Conservation (phyloP, 768 basidiomycete species). For the Tylopilus intermedius region DNA sequence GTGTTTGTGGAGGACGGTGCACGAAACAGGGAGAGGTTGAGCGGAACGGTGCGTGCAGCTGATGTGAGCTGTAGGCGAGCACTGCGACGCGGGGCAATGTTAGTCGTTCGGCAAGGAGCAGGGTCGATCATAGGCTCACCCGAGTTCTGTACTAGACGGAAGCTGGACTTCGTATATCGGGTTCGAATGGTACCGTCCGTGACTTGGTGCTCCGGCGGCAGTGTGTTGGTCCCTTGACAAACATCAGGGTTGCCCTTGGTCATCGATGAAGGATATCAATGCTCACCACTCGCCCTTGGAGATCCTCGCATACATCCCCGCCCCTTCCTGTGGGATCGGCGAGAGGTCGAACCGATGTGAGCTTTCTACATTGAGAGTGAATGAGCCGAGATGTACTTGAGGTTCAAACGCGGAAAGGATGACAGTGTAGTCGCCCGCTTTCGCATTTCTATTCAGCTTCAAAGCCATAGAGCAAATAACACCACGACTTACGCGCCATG, state of each 20-base stretch:
- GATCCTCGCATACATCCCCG: constrained; percentile 78
- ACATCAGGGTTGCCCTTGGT: neutral
- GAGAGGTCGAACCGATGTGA: constrained; percentile 56
- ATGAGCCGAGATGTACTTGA: constrained; percentile 54
- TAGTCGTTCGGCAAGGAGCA: neutral
- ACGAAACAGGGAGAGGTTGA: constrained; percentile 60
- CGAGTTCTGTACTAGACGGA: constrained; percentile 48
- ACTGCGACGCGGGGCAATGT: constrained; percentile 33
- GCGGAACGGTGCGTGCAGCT: constrained; percentile 37
- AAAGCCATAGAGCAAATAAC: neutral
- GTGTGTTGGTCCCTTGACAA: constrained; percentile 46
- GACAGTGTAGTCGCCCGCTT: constrained; percentile 70
- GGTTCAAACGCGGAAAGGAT: constrained; percentile 86
- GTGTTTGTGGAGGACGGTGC: constrained; percentile 13
- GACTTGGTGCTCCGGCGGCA: constrained; percentile 68
- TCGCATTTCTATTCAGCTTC: neutral
- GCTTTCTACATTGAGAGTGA: constrained; percentile 60
- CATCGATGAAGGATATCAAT: neutral
- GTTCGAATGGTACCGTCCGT: constrained; percentile 59
- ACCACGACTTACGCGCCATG: constrained; percentile 44
- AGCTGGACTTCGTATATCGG: constrained; percentile 64
- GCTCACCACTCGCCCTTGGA: constrained; percentile 72
- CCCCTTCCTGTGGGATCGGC: constrained; percentile 77
- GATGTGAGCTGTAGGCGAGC: constrained; percentile 63
- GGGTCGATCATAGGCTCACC: constrained; percentile 32